These are phyloP conservation scores for Triticum dicoccoides DNA, from an alignment of 176 grass and related monocot genomes.

Conservation along the genomic window DNA sequence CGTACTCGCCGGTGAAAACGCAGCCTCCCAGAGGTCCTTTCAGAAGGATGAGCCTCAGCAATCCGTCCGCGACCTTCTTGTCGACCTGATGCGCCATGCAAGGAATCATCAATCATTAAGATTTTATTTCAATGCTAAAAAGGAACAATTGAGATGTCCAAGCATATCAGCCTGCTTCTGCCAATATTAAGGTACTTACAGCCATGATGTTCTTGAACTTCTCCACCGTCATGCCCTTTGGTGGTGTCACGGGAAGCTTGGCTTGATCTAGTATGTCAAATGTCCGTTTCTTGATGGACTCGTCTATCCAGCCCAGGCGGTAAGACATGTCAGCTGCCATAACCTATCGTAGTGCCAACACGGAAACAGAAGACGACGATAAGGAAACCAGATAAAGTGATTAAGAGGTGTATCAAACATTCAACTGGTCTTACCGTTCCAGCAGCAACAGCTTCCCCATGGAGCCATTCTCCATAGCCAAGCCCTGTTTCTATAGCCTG, in stretches of 20 bases:
- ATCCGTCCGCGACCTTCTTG: constrained; percentile 98
- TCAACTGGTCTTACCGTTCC: constrained; percentile 54
- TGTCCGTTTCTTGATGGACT: constrained; percentile 51
- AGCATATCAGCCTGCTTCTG: neutral
- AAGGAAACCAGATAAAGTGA: constrained; percentile 7
- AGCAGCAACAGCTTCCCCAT: constrained; percentile 89
- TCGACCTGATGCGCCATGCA: constrained; percentile 61
- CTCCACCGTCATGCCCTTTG: constrained; percentile 80
- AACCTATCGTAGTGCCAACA: constrained; percentile 44
- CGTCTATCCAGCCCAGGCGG: constrained; percentile 94
- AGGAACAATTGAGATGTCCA: neutral
- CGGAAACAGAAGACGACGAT: neutral
- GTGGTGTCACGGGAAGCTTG: constrained; percentile 80
- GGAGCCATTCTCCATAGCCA: constrained; percentile 92
- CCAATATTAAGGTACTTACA: constrained; percentile 55
- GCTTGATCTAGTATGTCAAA: constrained; percentile 66
- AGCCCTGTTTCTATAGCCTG: constrained; percentile 89
- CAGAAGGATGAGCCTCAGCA: constrained; percentile 86
- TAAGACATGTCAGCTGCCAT: constrained; percentile 93
- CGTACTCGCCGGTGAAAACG: constrained; percentile 89
- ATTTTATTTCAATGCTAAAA: neutral
- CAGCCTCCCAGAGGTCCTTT: constrained; percentile 86
- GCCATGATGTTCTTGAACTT: constrained; percentile 90
- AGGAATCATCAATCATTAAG: constrained; percentile 17
- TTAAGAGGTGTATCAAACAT: neutral